Base-by-base conservation (phyloP, 805 yeast genomes). In the Wickerhamiella lipophila region DNA sequence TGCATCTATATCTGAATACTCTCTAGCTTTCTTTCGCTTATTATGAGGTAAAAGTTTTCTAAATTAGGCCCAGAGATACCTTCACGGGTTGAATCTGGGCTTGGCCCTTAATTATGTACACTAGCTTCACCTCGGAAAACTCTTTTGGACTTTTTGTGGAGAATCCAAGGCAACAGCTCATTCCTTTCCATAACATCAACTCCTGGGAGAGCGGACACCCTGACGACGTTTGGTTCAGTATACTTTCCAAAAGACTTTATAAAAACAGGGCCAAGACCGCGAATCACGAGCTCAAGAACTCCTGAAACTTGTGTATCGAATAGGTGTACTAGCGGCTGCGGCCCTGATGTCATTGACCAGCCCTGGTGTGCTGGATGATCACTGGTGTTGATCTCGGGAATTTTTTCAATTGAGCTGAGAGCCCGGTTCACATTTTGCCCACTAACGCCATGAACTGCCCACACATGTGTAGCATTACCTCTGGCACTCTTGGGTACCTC, bases 181-280 rank as follows among this genome's bases (percentile, higher is more conserved):
- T 50, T 44, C 8, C 68, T 51, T 1, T 54, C 26, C 5, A 50
- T 52, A 12, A 64, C 55, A 22, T 57, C 56, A 2, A 59, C 50
- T 2, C 59, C 61, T 3, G 53, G 50, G 1, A 58, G 49, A 0
- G 58, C 58, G 45, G 56, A 54, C 3, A 63, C 61, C 6, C 29
- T 50, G 2, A 60, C 45, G 2, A 23, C 42, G 18, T 60, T 58
- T 4, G 51, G 57, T 15, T 38, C 50, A 2, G 66, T 65, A 12
- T 62, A 57, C 27, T 50, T 53, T 9, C 68, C 68, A 18, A 53
- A 55, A 5, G 55, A 50, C 22, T 58, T 54, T 27, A 64, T 48
- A 50, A 65, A 65, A 12, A 65, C 44, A 18, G 54, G 50, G 0
- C 69, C 69, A 6, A 65, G 46, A 2, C 66, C 64, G 2, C 64